These are phyloP conservation scores for Lepiota venenata DNA, from an alignment of 768 basidiomycete species.

Conservation along the genomic window DNA sequence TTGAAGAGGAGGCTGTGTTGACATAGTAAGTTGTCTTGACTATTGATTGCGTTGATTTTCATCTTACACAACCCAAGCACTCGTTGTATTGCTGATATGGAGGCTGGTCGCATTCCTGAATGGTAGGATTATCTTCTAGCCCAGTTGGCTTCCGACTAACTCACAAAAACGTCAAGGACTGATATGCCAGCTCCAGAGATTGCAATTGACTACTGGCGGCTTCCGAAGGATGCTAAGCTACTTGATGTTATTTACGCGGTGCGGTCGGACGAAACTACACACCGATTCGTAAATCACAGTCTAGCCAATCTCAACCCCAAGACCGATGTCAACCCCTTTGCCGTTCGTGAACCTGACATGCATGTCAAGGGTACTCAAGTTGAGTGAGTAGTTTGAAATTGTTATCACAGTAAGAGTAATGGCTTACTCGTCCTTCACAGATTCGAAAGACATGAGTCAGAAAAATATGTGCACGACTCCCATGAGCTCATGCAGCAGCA, in stretches of 20 bases:
- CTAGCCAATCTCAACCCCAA: conserved; percentile 78
- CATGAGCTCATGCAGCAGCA: conserved; percentile 41
- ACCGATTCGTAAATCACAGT: conserved; percentile 95
- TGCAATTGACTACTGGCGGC: conserved; percentile 94
- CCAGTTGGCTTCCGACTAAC: not conserved
- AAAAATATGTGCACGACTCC: conserved; percentile 59
- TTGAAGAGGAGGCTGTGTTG: conserved; percentile 93
- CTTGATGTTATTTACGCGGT: conserved; percentile 91
- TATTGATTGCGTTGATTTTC: not conserved
- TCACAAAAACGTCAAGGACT: conserved; percentile 38
- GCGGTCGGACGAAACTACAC: conserved; percentile 89
- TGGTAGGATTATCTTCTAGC: conserved; percentile 46
- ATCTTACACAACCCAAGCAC: conserved; percentile 44
- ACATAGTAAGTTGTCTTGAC: conserved; percentile 65
- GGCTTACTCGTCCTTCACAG: conserved; percentile 30
- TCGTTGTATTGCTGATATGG: conserved; percentile 78
- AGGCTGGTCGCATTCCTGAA: conserved; percentile 75
- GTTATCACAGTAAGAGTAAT: not conserved
- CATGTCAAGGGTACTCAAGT: conserved; percentile 71
- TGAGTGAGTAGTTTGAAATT: conserved; percentile 46
- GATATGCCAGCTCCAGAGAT: conserved; percentile 79
- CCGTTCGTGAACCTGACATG: conserved; percentile 87
- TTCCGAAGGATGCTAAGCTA: conserved; percentile 67
- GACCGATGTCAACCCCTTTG: conserved; percentile 88
- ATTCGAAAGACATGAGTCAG: conserved; percentile 67